These are phyloP conservation scores for Colletotrichum eleusines DNA, from an alignment of 2,329 filamentous ascomycete species.

Conservation along the genomic window DNA sequence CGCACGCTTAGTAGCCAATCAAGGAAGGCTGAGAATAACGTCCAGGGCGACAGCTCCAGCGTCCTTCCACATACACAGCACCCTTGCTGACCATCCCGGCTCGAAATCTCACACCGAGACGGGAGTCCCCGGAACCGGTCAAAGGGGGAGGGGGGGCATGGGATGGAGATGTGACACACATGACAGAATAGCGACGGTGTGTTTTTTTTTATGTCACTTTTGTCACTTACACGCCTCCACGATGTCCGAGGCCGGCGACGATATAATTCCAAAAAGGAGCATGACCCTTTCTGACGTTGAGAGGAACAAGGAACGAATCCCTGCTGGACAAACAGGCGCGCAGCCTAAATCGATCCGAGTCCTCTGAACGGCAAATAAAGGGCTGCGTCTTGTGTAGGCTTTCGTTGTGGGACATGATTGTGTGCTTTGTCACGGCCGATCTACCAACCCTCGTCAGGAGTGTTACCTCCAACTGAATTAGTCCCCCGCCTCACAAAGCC, in stretches of 20 bases:
- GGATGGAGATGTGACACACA: neutral
- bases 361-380: neutral
- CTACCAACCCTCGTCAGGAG: neutral
- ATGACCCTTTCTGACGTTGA: neutral
- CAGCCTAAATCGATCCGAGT: neutral
- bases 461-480: neutral
- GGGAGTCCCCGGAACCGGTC: conserved; percentile 38
- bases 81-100: conserved; percentile 19
- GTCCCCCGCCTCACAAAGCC: neutral
- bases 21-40: neutral
- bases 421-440: neutral
- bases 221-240: neutral
- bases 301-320: neutral
- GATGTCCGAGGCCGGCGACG: neutral
- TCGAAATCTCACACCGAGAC: conserved; percentile 39
- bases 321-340: neutral
- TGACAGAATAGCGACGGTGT: neutral
- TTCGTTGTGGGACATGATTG: too few relatives aligned
- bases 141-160: too few relatives aligned
- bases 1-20: neutral
- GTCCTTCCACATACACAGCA: conserved; percentile 13
- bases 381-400: neutral
- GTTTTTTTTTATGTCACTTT: neutral
- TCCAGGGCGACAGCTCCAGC: neutral
- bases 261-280: neutral